Conservation (phyloP, 2,329 filamentous ascomycete genomes). For the Arthrobotrys pseudoclavata region DNA sequence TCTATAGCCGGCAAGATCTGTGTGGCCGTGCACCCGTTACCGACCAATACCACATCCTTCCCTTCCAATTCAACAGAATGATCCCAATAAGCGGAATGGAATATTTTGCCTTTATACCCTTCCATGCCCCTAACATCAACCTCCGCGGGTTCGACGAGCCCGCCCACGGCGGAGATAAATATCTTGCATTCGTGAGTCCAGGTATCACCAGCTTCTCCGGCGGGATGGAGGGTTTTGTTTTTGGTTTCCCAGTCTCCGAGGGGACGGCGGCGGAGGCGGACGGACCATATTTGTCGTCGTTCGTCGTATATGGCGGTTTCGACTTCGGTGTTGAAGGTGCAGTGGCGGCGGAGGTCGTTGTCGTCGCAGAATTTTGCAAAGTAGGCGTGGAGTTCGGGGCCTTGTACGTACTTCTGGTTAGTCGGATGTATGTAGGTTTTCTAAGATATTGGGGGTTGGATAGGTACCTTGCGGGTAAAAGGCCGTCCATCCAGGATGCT, state of each 20-base stretch:
- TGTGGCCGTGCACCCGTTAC: conserved; percentile 72
- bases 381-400: conserved; percentile 70
- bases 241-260: conserved; percentile 72
- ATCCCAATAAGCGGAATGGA: conserved; percentile 73
- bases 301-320: conserved; percentile 70
- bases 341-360: conserved; percentile 72
- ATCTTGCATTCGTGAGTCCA: conserved; percentile 71
- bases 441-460: neutral
- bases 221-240: conserved; percentile 63
- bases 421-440: neutral
- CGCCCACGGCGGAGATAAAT: conserved; percentile 72
- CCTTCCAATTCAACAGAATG: conserved; percentile 70
- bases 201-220: conserved; percentile 65
- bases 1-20: conserved; percentile 72
- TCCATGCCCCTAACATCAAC: conserved; percentile 71
- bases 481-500: conserved; percentile 70
- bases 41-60: conserved; percentile 73
- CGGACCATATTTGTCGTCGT: conserved; percentile 71
- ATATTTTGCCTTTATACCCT: conserved; percentile 71
- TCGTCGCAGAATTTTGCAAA: conserved; percentile 71
- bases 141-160: conserved; percentile 71
- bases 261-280: conserved; percentile 70
- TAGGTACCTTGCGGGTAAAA: conserved; percentile 66
- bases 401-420: conserved; percentile 58
- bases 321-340: conserved; percentile 73